phyloP scores from a whole-genome alignment of 257 asterid species.

The Solanum neorickii region DNA sequence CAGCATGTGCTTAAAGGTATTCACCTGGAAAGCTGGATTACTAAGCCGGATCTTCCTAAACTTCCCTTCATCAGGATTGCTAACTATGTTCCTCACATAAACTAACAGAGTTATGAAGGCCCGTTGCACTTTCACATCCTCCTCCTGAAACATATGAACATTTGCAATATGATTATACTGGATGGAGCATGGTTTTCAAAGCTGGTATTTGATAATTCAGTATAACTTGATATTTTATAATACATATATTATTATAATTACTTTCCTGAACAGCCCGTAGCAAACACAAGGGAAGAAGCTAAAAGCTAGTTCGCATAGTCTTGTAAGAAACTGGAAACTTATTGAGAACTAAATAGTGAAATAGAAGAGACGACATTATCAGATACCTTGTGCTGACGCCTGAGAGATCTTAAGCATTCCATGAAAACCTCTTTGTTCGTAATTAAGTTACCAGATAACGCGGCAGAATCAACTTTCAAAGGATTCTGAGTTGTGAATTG shows the following conservation, averaged over 20 bases:
- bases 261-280: neutral
- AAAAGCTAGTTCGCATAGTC: neutral
- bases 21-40: conserved; percentile 71
- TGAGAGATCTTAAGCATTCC: conserved; percentile 62
- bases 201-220: neutral
- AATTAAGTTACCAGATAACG: conserved; percentile 13
- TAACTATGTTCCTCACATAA: conserved; percentile 42
- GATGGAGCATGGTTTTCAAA: neutral
- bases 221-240: neutral
- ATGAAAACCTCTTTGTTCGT: conserved; percentile 32
- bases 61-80: conserved; percentile 47
- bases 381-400: conserved; percentile 49
- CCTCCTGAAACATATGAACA: conserved; percentile 23
- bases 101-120: conserved; percentile 52
- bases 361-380: neutral
- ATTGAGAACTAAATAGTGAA: neutral
- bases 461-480: conserved; percentile 8
- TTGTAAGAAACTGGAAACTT: neutral
- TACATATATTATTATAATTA: neutral
- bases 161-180: neutral
- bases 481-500: conserved; percentile 22
- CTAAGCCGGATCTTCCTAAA: conserved; percentile 67
- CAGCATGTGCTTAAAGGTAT: neutral
- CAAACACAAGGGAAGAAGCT: neutral
- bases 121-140: conserved; percentile 18